These are phyloP conservation scores for Stellera chamaejasme DNA, from an alignment of 345 rosid genomes.

Conservation along the genomic window DNA sequence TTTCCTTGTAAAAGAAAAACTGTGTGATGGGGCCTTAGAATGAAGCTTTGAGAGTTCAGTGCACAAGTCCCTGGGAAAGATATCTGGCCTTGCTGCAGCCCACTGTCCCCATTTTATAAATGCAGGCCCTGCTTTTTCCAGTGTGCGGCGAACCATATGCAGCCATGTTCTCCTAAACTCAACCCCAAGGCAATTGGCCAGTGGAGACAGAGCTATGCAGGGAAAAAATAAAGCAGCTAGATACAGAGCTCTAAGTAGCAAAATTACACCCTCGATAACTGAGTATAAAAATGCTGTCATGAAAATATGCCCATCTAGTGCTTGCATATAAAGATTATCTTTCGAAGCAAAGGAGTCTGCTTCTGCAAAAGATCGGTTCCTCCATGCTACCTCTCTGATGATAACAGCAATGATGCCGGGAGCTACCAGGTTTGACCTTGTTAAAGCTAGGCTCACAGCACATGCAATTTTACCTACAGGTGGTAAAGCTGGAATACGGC, in stretches of 20 bases:
- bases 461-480: conserved; percentile 60
- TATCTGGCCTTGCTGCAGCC: conserved; percentile 99
- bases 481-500: conserved; percentile 24
- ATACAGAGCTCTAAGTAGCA: conserved; percentile 67
- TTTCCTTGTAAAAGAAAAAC: conserved; percentile 76
- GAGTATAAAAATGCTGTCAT: conserved; percentile 41
- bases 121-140: conserved; percentile 94
- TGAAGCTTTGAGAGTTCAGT: conserved; percentile 91
- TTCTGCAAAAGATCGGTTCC: conserved; percentile 29
- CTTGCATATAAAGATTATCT: conserved; percentile 54
- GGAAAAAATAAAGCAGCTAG: conserved; percentile 70
- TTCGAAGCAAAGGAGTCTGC: conserved; percentile 40
- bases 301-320: conserved; percentile 66
- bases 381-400: conserved; percentile 52
- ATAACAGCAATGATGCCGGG: conserved; percentile 53
- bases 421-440: conserved; percentile 52
- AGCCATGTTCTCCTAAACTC: conserved; percentile 71
- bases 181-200: conserved; percentile 59
- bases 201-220: conserved; percentile 65
- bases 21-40: conserved; percentile 81
- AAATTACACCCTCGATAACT: conserved; percentile 49
- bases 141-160: conserved; percentile 55
- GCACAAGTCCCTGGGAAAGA: conserved; percentile 87
- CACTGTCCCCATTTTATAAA: conserved; percentile 99
- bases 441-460: conserved; percentile 76